Evolutionary conservation across 306 rosid genomes (phyloP).

Genomic region (Sicyos edulis): DNA sequence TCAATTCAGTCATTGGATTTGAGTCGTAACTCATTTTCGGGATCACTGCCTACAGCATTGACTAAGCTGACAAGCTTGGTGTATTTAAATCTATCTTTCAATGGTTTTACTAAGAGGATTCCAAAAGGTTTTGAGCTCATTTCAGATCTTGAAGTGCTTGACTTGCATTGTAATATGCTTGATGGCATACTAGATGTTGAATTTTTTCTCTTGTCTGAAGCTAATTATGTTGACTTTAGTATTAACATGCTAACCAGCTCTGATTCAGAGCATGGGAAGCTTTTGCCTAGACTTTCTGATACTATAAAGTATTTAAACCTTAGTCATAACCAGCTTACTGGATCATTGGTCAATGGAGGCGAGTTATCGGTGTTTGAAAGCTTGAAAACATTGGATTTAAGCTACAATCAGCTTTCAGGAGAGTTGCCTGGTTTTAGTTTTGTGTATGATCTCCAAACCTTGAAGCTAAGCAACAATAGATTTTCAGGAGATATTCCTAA

Average conservation of each 20-base stretch:
- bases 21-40: slow-evolving; percentile 72
- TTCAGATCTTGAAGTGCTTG: slow-evolving; percentile 61
- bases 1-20: slow-evolving; percentile 77
- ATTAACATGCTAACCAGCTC: slow-evolving; percentile 61
- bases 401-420: slow-evolving; percentile 83
- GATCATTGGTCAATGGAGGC: slow-evolving; percentile 63
- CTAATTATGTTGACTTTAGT: slow-evolving; percentile 76
- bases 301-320: slow-evolving; percentile 71
- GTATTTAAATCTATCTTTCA: slow-evolving; percentile 63
- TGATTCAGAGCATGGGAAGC: slow-evolving; percentile 43
- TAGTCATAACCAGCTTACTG: slow-evolving; percentile 72
- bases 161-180: slow-evolving; percentile 78
- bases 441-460: slow-evolving; percentile 81
- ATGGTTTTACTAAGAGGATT: slow-evolving; percentile 55
- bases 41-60: slow-evolving; percentile 52
- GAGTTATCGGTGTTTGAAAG: slow-evolving; percentile 55
- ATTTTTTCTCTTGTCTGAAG: slow-evolving; percentile 51
- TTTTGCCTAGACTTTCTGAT: slow-evolving; percentile 62
- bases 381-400: slow-evolving; percentile 86
- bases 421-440: slow-evolving; percentile 91
- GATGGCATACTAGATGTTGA: slow-evolving; percentile 55
- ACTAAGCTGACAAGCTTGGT: slow-evolving; percentile 49
- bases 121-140: slow-evolving; percentile 72
- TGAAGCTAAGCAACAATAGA: slow-evolving; percentile 79
- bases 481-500: slow-evolving; percentile 78